These are phyloP conservation scores for Fusarium sp. DNA, from an alignment of 2,329 filamentous ascomycete genomes.

Conservation along the genomic window DNA sequence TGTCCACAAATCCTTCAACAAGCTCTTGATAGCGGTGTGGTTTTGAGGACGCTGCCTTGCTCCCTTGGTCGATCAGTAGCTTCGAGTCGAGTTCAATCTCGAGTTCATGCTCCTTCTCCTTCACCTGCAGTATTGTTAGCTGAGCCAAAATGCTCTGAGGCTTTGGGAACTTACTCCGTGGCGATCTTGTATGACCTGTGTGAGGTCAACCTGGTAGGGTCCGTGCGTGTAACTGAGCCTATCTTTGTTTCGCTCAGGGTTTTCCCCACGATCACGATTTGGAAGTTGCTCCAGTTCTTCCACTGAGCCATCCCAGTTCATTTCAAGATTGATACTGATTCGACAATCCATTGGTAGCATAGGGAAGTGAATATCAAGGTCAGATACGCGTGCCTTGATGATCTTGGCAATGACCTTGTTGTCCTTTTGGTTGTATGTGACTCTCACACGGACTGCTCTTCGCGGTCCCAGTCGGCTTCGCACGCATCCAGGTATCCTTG, in stretches of 20 bases:
- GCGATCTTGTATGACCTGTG: slow-evolving; percentile 75
- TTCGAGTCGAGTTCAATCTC: slow-evolving; percentile 78
- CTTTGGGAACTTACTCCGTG: slow-evolving; percentile 49
- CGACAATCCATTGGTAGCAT: slow-evolving; percentile 84
- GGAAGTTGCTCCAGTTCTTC: slow-evolving; percentile 60
- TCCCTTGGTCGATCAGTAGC: slow-evolving; percentile 72
- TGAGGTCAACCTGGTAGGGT: slow-evolving; percentile 90
- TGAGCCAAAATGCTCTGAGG: neutral
- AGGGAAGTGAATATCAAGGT: slow-evolving; percentile 89
- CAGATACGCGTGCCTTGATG: slow-evolving; percentile 87
- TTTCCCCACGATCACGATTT: slow-evolving; percentile 48
- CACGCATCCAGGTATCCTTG: slow-evolving; percentile 71
- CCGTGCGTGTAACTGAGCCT: slow-evolving; percentile 90
- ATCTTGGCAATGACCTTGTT: slow-evolving; percentile 80
- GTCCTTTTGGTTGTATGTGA: slow-evolving; percentile 80
- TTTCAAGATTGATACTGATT: slow-evolving; percentile 94
- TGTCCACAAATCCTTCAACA: slow-evolving; percentile 79
- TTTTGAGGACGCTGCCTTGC: slow-evolving; percentile 59
- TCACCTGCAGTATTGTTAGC: slow-evolving; percentile 45
- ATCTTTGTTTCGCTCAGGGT: slow-evolving; percentile 81
- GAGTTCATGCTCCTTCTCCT: slow-evolving; percentile 78
- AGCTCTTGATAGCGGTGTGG: slow-evolving; percentile 72
- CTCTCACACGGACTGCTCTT: slow-evolving; percentile 61
- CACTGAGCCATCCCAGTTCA: slow-evolving; percentile 79
- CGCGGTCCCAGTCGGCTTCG: slow-evolving; percentile 64